A percentile compares a stretch with the other conserved stretches of the same genome.
Evolutionary conservation across 176 grass and related monocot species (phyloP).

Genomic region (Alopecurus myosuroides): DNA sequence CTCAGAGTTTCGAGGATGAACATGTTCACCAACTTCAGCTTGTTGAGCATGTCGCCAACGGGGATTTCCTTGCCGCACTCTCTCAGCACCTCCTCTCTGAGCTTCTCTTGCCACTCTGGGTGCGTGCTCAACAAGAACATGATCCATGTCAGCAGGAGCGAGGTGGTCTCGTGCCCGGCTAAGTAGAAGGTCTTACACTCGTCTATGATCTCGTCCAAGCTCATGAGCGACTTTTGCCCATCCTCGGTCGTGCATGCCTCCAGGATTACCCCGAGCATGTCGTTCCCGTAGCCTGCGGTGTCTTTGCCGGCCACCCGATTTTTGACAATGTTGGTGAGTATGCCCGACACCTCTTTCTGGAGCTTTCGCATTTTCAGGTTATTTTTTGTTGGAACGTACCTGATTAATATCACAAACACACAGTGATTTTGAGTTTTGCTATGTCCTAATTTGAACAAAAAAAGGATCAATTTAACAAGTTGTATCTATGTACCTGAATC

Average conservation of each 20-base stretch:
- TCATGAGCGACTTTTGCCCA: not conserved
- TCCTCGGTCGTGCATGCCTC: not conserved
- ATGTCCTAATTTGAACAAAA: not conserved
- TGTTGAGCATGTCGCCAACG: conserved; percentile 4
- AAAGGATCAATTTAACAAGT: not conserved
- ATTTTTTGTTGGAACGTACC: conserved; percentile 14
- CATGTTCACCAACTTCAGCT: conserved; percentile 34
- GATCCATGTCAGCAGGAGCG: not conserved
- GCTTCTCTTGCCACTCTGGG: not conserved
- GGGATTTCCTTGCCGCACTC: not conserved
- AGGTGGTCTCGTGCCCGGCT: not conserved
- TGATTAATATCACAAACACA: not conserved
- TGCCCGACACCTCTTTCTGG: not conserved
- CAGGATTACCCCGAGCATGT: conserved; percentile 32
- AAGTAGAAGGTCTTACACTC: conserved; percentile 1
- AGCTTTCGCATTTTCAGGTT: conserved; percentile 8
- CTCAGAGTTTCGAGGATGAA: conserved; percentile 29
- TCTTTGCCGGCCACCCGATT: not conserved
- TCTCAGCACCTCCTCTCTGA: not conserved
- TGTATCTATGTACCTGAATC: not conserved
- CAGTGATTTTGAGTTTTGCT: not conserved
- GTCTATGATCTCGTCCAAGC: not conserved
- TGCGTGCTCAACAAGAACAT: not conserved
- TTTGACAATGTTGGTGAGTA: not conserved
- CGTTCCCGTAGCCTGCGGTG: conserved; percentile 1